A percentile compares a stretch with the other conserved stretches of the same genome.
Evolutionary conservation across 208 protist genomes (phyloP).

Genomic region (Acanthamoeba royreba): DNA sequence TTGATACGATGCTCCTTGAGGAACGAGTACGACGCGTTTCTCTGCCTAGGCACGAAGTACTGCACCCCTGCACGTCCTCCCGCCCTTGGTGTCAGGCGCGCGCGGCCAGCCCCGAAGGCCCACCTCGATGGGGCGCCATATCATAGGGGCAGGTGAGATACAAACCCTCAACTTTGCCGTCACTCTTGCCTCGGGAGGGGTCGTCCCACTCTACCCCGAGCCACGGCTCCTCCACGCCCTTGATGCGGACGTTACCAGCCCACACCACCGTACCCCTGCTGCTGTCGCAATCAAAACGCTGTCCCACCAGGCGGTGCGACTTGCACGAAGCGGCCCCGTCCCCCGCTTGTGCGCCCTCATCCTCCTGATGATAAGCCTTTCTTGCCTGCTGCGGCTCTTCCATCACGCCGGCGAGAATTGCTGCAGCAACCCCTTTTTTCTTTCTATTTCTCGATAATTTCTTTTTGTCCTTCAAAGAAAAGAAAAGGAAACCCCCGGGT

Average conservation of each 20-base stretch:
- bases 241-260: not conserved
- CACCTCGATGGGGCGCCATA: no score
- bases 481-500: no score
- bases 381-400: no score
- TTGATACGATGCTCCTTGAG: not conserved
- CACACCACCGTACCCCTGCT: not conserved
- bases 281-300: not conserved
- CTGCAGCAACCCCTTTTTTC: no score
- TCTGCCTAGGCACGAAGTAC: not conserved
- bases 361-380: no score
- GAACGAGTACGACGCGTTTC: not conserved
- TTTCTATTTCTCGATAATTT: no score
- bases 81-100: not conserved
- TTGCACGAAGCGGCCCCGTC: not conserved
- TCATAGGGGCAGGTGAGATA: not conserved
- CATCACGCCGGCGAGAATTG: no score
- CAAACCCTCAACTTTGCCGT: not conserved
- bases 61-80: not conserved
- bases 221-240: not conserved
- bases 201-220: not conserved
- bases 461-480: no score
- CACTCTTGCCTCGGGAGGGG: not conserved
- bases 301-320: not conserved
- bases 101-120: no score
- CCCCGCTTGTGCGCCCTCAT: not conserved